phyloP scores from a whole-genome alignment of 192 early-diverging fungal species.

The Mortierella claussenii region DNA sequence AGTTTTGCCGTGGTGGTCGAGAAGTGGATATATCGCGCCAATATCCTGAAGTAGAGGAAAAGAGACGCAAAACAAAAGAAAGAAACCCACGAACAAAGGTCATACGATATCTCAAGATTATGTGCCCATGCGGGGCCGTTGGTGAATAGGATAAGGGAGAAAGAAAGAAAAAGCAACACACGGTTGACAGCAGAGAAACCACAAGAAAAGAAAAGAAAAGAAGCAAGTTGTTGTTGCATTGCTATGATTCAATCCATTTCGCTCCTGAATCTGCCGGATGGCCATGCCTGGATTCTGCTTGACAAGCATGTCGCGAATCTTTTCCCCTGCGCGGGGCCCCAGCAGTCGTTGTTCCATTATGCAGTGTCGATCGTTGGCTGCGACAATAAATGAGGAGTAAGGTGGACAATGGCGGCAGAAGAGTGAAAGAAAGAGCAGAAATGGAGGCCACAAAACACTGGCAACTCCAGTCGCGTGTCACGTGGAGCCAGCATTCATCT shows the following conservation, averaged over 20 bases:
- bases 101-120: constrained; percentile 46
- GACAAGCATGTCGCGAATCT: constrained; percentile 52
- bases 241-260: constrained; percentile 46
- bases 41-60: constrained; percentile 52
- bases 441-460: too few relatives aligned
- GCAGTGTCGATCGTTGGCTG: too few relatives aligned
- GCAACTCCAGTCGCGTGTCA: too few relatives aligned
- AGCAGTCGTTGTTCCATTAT: constrained; percentile 31
- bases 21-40: constrained; percentile 58
- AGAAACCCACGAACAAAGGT: constrained; percentile 5
- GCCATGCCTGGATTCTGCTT: constrained; percentile 39
- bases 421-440: too few relatives aligned
- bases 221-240: constrained; percentile 7
- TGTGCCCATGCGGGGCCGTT: constrained; percentile 36
- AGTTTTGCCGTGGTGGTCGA: constrained; percentile 59
- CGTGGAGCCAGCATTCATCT: too few relatives aligned
- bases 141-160: background rate
- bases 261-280: constrained; percentile 40
- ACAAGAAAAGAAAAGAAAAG: background rate
- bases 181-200: background rate
- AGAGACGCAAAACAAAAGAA: constrained; percentile 1
- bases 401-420: too few relatives aligned
- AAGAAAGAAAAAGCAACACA: constrained; percentile 3
- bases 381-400: too few relatives aligned
- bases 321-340: constrained; percentile 46